These are phyloP conservation scores for Candida sithepensis DNA, from an alignment of 805 yeast genomes.

Conservation along the genomic window DNA sequence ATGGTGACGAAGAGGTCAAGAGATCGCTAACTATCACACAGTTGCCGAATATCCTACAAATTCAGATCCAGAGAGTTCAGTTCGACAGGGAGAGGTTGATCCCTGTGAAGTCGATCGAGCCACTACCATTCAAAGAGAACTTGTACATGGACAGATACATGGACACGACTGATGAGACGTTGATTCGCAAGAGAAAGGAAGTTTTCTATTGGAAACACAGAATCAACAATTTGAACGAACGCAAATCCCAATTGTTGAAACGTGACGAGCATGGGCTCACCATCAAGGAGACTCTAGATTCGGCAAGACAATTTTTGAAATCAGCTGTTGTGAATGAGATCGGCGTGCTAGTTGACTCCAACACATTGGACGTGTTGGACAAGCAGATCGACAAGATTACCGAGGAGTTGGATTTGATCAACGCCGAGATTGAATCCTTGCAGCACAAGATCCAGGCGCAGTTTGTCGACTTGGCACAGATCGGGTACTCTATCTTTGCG, in stretches of 20 bases:
- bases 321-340: slow-evolving; percentile 34
- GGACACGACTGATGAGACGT: slow-evolving; percentile 57
- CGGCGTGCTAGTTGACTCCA: slow-evolving; percentile 38
- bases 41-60: slow-evolving; percentile 79
- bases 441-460: slow-evolving; percentile 52
- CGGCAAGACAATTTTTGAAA: slow-evolving; percentile 55
- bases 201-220: slow-evolving; percentile 62
- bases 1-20: slow-evolving; percentile 69
- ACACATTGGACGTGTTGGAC: slow-evolving; percentile 46
- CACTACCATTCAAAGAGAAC: slow-evolving; percentile 72
- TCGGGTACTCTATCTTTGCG: slow-evolving; percentile 84
- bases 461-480: slow-evolving; percentile 54
- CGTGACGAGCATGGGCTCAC: slow-evolving; percentile 50
- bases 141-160: slow-evolving; percentile 85
- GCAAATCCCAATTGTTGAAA: slow-evolving; percentile 39
- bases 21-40: slow-evolving; percentile 68
- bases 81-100: slow-evolving; percentile 70
- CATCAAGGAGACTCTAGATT: slow-evolving; percentile 47
- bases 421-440: slow-evolving; percentile 40
- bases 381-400: slow-evolving; percentile 45
- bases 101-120: slow-evolving; percentile 80
- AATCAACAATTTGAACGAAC: slow-evolving; percentile 39
- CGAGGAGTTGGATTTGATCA: slow-evolving; percentile 37
- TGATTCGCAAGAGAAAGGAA: slow-evolving; percentile 52
- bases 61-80: slow-evolving; percentile 92